phyloP scores from a whole-genome alignment of 495 filamentous ascomycete genomes.

The Podospora didyma region DNA sequence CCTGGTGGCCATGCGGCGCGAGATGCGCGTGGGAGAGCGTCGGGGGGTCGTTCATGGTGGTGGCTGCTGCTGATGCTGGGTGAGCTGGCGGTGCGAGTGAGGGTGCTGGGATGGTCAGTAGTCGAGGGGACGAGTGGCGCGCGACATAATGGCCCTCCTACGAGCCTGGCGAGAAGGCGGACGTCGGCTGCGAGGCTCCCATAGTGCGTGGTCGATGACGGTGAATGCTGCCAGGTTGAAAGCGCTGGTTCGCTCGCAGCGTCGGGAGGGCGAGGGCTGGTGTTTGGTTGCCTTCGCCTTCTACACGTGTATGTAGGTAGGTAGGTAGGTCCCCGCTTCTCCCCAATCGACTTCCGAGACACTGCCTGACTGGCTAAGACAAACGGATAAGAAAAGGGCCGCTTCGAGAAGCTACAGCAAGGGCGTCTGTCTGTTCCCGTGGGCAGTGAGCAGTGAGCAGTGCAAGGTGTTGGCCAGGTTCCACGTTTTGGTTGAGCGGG shows the following conservation, averaged over 20 bases:
- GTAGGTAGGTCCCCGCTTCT: neutral
- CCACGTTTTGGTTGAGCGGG: too few relatives aligned
- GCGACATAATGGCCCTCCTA: constrained; percentile 26
- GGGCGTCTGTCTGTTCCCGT: too few relatives aligned
- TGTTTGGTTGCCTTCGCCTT: neutral
- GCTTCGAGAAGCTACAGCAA: too few relatives aligned
- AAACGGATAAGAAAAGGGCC: too few relatives aligned
- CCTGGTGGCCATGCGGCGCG: constrained; percentile 24
- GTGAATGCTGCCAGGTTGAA: neutral
- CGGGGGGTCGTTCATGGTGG: constrained; percentile 27
- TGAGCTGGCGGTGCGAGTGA: neutral
- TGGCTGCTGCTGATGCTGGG: neutral
- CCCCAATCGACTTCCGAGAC: neutral
- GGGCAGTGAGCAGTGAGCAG: too few relatives aligned
- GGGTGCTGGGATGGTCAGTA: constrained; percentile 6
- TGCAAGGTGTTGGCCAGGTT: too few relatives aligned
- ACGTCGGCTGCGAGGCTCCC: constrained; percentile 4
- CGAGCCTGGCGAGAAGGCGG: constrained; percentile 21
- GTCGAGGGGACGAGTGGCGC: constrained; percentile 11
- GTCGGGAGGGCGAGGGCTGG: neutral
- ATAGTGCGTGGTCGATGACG: too few relatives aligned
- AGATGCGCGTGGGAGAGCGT: constrained; percentile 17
- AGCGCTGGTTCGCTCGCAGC: neutral
- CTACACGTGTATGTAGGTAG: neutral
- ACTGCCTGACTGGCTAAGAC: neutral